Evolutionary conservation across 179 eudicot species (phyloP).

Genomic region (Silene coronaria): DNA sequence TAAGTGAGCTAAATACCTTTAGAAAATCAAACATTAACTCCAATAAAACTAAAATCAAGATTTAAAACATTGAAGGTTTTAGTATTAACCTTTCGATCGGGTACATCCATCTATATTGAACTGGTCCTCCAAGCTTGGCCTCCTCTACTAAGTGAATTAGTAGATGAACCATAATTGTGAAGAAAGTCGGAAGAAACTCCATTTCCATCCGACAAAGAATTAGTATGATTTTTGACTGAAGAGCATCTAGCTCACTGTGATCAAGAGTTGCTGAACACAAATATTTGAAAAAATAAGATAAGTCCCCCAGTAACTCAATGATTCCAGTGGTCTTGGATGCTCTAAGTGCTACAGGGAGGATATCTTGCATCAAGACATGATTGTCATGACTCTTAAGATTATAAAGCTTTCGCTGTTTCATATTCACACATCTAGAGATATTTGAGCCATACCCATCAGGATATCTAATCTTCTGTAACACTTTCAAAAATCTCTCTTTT

Average conservation of each 20-base stretch:
- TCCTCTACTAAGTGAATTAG: too few relatives aligned
- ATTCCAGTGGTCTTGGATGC: too few relatives aligned
- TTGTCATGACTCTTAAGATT: constrained; percentile 23
- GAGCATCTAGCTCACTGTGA: background rate
- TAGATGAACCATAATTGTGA: too few relatives aligned
- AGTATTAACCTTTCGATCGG: background rate
- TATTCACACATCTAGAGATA: constrained; percentile 8
- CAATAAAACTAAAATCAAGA: background rate
- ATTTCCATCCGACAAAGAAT: constrained; percentile 16
- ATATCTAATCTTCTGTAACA: too few relatives aligned
- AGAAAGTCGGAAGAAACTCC: too few relatives aligned
- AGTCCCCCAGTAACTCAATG: constrained; percentile 1
- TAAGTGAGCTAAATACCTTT: constrained; percentile 21
- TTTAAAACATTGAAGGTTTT: too few relatives aligned
- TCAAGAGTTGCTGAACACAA: background rate
- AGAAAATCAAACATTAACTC: background rate
- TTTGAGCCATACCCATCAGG: too few relatives aligned
- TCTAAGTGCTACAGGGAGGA: too few relatives aligned
- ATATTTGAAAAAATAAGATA: constrained; percentile 21
- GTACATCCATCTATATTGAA: background rate
- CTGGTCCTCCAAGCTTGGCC: too few relatives aligned
- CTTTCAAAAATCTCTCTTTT: too few relatives aligned
- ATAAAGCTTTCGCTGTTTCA: background rate
- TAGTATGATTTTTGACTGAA: background rate
- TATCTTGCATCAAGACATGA: constrained; percentile 20